phyloP scores from a whole-genome alignment of 2,329 filamentous ascomycete species.

The Ophiostoma ips region DNA sequence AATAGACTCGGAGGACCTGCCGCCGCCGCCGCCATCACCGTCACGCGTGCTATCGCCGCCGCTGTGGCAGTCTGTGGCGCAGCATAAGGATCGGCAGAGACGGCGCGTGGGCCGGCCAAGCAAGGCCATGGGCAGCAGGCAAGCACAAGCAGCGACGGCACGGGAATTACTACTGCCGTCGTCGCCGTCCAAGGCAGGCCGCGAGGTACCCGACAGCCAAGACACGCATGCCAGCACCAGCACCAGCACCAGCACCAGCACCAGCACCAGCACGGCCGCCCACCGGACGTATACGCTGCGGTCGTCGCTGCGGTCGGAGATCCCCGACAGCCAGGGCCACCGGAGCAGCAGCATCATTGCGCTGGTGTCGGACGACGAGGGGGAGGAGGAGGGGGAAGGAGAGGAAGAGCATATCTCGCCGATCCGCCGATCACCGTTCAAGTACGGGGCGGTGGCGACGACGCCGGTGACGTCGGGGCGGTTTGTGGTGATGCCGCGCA shows the following conservation, averaged over 20 bases:
- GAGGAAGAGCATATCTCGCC: too few relatives aligned
- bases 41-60: not conserved
- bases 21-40: not conserved
- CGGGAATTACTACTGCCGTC: too few relatives aligned
- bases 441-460: slow-evolving; percentile 13
- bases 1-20: too few relatives aligned
- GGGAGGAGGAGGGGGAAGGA: not conserved
- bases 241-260: not conserved
- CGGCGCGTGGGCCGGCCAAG: not conserved
- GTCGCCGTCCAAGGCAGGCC: not conserved
- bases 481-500: not conserved
- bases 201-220: slow-evolving; percentile 4
- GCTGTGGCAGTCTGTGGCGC: not conserved
- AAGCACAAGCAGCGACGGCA: not conserved
- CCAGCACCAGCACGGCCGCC: not conserved
- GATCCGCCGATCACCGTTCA: not conserved
- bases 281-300: not conserved
- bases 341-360: slow-evolving; percentile 24
- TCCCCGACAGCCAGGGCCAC: slow-evolving; percentile 2
- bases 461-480: slow-evolving; percentile 15
- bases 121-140: not conserved
- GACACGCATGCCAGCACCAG: not conserved
- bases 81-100: not conserved
- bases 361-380: slow-evolving; percentile 24
- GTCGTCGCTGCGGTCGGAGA: not conserved